These are phyloP conservation scores for Neurospora hispaniola DNA, from an alignment of 495 filamentous ascomycete genomes.

Conservation along the genomic window DNA sequence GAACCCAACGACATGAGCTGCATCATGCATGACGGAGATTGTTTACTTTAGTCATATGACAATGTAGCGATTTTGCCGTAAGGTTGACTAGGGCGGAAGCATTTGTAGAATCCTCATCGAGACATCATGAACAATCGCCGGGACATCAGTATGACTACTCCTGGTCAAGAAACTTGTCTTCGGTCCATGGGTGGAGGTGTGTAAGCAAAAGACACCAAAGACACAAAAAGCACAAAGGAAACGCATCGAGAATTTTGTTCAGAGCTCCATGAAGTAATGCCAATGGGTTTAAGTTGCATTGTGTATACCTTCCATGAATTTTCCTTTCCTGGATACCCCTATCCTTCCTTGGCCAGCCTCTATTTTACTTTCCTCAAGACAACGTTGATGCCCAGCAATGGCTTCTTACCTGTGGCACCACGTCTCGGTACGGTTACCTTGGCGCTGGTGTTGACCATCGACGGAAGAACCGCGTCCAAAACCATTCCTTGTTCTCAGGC, in stretches of 20 bases:
- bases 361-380: background rate
- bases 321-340: background rate
- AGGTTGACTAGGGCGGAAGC: background rate
- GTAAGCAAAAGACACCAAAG: too few relatives aligned
- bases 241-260: too few relatives aligned
- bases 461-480: background rate
- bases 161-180: background rate
- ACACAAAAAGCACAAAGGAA: too few relatives aligned
- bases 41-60: background rate
- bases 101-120: background rate
- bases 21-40: background rate
- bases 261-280: too few relatives aligned
- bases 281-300: too few relatives aligned
- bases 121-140: background rate
- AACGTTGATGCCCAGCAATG: background rate
- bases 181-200: background rate
- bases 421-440: background rate
- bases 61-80: background rate
- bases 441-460: background rate
- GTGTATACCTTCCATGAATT: background rate
- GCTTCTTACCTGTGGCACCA: background rate
- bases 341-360: background rate
- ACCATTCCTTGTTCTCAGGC: background rate
- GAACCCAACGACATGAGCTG: background rate
- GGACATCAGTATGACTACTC: background rate